Evolutionary conservation across 805 yeast species (phyloP).

Genomic region (Metschnikowia vanudenii): DNA sequence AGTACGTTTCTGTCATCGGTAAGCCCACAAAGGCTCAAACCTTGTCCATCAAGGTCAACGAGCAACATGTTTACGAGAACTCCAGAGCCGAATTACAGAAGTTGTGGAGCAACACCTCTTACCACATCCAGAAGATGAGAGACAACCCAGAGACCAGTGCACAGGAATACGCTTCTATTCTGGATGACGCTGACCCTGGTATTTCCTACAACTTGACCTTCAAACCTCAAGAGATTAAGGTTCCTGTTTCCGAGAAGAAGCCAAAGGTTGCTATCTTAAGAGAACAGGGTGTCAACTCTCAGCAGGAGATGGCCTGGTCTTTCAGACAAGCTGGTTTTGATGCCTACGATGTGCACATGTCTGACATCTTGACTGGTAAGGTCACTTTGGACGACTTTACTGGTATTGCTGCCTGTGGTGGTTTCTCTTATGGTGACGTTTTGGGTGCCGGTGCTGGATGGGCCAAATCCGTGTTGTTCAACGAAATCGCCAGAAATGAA

Average conservation of each 20-base stretch:
- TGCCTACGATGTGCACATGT: slow-evolving; percentile 94
- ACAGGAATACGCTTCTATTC: slow-evolving; percentile 74
- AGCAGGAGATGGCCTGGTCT: slow-evolving; percentile 97
- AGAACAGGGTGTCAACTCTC: slow-evolving; percentile 98
- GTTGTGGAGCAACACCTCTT: slow-evolving; percentile 85
- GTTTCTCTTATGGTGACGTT: slow-evolving; percentile 98
- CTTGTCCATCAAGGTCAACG: slow-evolving; percentile 49
- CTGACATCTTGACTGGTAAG: slow-evolving; percentile 76
- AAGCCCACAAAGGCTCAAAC: slow-evolving; percentile 56
- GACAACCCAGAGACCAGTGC: slow-evolving; percentile 91
- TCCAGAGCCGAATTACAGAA: slow-evolving; percentile 74
- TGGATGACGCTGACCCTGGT: slow-evolving; percentile 89
- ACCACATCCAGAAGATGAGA: slow-evolving; percentile 84
- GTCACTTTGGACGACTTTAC: slow-evolving; percentile 75
- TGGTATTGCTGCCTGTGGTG: slow-evolving; percentile 98
- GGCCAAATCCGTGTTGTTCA: slow-evolving; percentile 94
- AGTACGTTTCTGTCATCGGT: slow-evolving; percentile 63
- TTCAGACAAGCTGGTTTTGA: slow-evolving; percentile 94
- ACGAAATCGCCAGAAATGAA: slow-evolving; percentile 71
- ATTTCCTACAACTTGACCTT: slow-evolving; percentile 75
- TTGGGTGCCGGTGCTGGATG: slow-evolving; percentile 98
- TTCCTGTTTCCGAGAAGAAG: slow-evolving; percentile 36
- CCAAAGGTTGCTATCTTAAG: slow-evolving; percentile 95
- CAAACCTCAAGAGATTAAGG: slow-evolving; percentile 50
- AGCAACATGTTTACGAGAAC: slow-evolving; percentile 44